Conservation (phyloP, 202 grass and related monocot genomes). For the Digitaria exilis region DNA sequence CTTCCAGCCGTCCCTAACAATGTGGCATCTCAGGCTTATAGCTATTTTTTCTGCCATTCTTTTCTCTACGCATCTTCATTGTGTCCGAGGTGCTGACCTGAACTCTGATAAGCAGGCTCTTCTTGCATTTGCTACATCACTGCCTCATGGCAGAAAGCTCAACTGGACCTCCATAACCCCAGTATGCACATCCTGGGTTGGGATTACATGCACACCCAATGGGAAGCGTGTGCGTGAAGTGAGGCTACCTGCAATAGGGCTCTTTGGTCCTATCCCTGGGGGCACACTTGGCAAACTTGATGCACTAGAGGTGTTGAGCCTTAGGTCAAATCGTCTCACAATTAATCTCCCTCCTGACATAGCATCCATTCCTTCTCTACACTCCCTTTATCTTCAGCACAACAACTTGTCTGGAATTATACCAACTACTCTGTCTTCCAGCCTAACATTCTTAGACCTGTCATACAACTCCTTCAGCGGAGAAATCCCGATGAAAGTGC, state of each 20-base stretch:
- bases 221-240: conserved; percentile 56
- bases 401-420: conserved; percentile 87
- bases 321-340: conserved; percentile 85
- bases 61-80: conserved; percentile 41
- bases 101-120: conserved; percentile 76
- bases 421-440: conserved; percentile 69
- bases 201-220: conserved; percentile 69
- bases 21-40: conserved; percentile 44
- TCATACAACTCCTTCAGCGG: conserved; percentile 85
- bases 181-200: conserved; percentile 84
- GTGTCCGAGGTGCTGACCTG: conserved; percentile 56
- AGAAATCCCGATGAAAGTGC: conserved; percentile 65
- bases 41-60: conserved; percentile 38
- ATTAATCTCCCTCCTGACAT: conserved; percentile 71
- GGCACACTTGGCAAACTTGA: conserved; percentile 85
- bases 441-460: conserved; percentile 74
- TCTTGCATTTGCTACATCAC: conserved; percentile 67
- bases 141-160: conserved; percentile 75
- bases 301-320: conserved; percentile 82
- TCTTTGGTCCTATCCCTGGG: conserved; percentile 72
- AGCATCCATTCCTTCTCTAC: conserved; percentile 79
- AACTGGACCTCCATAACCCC: conserved; percentile 71
- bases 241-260: conserved; percentile 66
- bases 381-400: conserved; percentile 81
- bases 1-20: conserved; percentile 28